Evolutionary conservation across 371 early-diverging fungal genomes (phyloP).

Genomic region (Haplosporangium sp.): DNA sequence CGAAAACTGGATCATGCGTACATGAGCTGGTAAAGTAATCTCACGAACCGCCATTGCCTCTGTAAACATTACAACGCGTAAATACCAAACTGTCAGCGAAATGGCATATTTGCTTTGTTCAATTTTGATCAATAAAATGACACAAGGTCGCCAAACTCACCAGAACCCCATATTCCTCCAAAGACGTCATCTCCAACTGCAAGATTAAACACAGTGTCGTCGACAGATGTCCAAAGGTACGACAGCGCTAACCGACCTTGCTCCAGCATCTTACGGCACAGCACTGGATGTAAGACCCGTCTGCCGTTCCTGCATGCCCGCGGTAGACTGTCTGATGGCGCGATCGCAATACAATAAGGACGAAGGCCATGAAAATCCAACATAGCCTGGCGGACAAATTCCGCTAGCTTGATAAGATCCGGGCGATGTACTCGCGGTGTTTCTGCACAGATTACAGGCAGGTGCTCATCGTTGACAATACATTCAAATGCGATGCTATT

Average conservation of each 20-base stretch:
- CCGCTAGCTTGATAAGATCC: conserved; percentile 63
- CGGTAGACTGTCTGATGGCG: conserved; percentile 70
- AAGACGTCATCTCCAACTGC: conserved; percentile 57
- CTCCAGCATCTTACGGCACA: conserved; percentile 74
- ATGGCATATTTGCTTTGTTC: too few species aligned
- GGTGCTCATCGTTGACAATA: conserved; percentile 70
- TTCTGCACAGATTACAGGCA: conserved; percentile 80
- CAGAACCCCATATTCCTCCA: conserved; percentile 62
- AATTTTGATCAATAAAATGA: background rate
- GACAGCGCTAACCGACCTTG: conserved; percentile 63
- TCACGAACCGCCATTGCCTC: conserved; percentile 53
- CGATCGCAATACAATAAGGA: conserved; percentile 69
- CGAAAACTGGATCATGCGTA: conserved; percentile 75
- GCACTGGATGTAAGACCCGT: conserved; percentile 69
- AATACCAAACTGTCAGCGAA: background rate
- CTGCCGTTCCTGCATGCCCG: conserved; percentile 77
- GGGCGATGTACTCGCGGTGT: conserved; percentile 57
- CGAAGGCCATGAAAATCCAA: conserved; percentile 69
- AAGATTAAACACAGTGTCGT: conserved; percentile 65
- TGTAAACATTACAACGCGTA: conserved; percentile 1
- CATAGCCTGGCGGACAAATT: conserved; percentile 63
- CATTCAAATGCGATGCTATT: conserved; percentile 72
- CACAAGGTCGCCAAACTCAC: conserved; percentile 19
- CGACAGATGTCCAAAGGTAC: conserved; percentile 64
- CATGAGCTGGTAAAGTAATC: conserved; percentile 36